Evolutionary conservation across 2,329 filamentous ascomycete species (phyloP).

Genomic region (Aspergillus viridinutans): DNA sequence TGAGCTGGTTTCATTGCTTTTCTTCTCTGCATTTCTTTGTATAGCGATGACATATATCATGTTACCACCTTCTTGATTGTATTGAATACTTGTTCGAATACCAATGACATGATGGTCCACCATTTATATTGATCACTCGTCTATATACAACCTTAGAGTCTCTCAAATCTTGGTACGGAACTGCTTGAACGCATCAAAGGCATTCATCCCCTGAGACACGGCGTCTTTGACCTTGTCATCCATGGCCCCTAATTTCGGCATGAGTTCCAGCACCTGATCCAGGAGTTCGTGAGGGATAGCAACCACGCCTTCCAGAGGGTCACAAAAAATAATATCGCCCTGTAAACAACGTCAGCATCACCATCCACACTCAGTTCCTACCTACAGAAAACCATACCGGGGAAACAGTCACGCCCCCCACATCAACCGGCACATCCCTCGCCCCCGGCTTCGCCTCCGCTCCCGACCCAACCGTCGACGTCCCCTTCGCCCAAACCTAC

Average conservation of each 20-base stretch:
- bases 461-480: conserved; percentile 43
- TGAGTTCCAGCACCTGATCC: conserved; percentile 56
- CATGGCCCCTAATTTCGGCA: conserved; percentile 50
- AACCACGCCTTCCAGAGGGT: conserved; percentile 66
- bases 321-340: conserved; percentile 68
- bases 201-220: conserved; percentile 58
- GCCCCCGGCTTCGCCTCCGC: conserved; percentile 42
- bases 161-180: conserved; percentile 39
- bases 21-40: conserved; percentile 11
- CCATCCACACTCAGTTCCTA: neutral
- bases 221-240: conserved; percentile 62
- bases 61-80: conserved; percentile 7
- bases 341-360: conserved; percentile 7
- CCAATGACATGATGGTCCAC: conserved; percentile 4
- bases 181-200: conserved; percentile 63
- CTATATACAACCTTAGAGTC: neutral
- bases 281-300: conserved; percentile 61
- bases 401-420: conserved; percentile 39
- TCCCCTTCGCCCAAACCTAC: conserved; percentile 42
- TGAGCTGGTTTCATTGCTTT: conserved; percentile 19
- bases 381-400: conserved; percentile 30
- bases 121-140: neutral
- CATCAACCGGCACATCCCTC: conserved; percentile 37
- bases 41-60: conserved; percentile 12
- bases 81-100: conserved; percentile 19